Conservation (phyloP, 2,329 filamentous ascomycete genomes). For the Dryadomyces quercus-mongolicae region DNA sequence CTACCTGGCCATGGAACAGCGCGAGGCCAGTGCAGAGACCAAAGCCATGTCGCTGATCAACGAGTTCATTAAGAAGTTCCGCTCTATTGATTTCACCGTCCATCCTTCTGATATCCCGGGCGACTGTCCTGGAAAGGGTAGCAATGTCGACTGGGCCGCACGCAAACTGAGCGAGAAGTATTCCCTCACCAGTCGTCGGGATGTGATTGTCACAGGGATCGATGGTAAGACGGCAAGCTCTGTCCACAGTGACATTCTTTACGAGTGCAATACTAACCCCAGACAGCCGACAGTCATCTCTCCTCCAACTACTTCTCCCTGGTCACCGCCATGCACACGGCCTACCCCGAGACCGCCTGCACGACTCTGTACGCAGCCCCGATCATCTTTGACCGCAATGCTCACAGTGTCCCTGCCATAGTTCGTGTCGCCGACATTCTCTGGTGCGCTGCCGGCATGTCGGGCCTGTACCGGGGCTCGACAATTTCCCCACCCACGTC, state of each 20-base stretch:
- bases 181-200: slow-evolving; percentile 34
- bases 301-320: slow-evolving; percentile 55
- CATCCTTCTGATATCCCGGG: slow-evolving; percentile 54
- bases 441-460: slow-evolving; percentile 60
- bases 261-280: slow-evolving; percentile 10
- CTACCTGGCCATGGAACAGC: slow-evolving; percentile 61
- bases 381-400: slow-evolving; percentile 64
- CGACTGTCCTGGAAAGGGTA: slow-evolving; percentile 62
- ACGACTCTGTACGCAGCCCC: slow-evolving; percentile 58
- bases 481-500: slow-evolving; percentile 59
- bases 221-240: slow-evolving; percentile 60
- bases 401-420: slow-evolving; percentile 52
- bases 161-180: slow-evolving; percentile 53
- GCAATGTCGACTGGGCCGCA: slow-evolving; percentile 61
- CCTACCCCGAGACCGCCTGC: slow-evolving; percentile 44
- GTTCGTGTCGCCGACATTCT: slow-evolving; percentile 62
- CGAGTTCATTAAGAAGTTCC: slow-evolving; percentile 52
- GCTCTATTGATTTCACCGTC: slow-evolving; percentile 53
- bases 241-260: slow-evolving; percentile 3
- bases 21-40: slow-evolving; percentile 45
- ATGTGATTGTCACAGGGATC: slow-evolving; percentile 59
- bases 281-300: slow-evolving; percentile 57
- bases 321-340: slow-evolving; percentile 50
- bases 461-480: slow-evolving; percentile 52
- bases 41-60: slow-evolving; percentile 53